Evolutionary conservation across 2,329 filamentous ascomycete species (phyloP), one percentile per base, ranked within the genome.

Genomic region (Neodidymelliopsis sp.): DNA sequence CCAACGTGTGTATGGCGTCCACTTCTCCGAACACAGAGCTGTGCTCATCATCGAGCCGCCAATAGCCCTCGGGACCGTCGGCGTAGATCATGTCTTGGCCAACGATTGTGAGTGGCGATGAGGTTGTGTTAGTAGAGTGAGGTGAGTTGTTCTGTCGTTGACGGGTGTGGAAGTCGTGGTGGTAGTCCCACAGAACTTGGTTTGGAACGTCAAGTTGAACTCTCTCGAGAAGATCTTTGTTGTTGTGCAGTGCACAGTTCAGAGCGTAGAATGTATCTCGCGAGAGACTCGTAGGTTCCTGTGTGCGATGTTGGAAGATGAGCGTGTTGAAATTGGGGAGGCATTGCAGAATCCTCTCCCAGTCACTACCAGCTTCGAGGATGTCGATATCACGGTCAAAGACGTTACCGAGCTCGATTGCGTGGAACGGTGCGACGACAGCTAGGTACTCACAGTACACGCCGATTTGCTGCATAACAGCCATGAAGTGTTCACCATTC

Each of bases 251-350:
- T 11, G 56, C 55, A 11, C 16, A 27, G 10, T 38, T 28, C 9
- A 60, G 44, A 4, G 38, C 36, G 30, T 27, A n/a, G 44, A 49
- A 56, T 7, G 52, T 54, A 4, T 50, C 42, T 5, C 28, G 35
- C 12, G 47, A 40, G 5, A 54, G 28, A 2, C 34, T 35, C 15
- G 28, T 24, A 1, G 52, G 37, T 19, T 53, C 41, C 0, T 51
- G 15, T 1, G 19, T 11, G 2, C 42, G 46, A 22, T 55, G 46
- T 4, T 57, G 23, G 34, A 59, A 58, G 2, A 37, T 49, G 6
- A 64, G 24, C 2, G 35, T 23, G 18, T 44, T 33, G 18, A 64
- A 35, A n/a, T 56, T 53, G 4, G 54, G 57, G 20, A 62, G 47
- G 37, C 42, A 56, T 8, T 33, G 31, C 18, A 64, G 30, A 13